A percentile compares a stretch with the other conserved stretches of the same genome.
phyloP scores from a whole-genome alignment of 2,329 filamentous ascomycete species.

The Geosmithia morbida region DNA sequence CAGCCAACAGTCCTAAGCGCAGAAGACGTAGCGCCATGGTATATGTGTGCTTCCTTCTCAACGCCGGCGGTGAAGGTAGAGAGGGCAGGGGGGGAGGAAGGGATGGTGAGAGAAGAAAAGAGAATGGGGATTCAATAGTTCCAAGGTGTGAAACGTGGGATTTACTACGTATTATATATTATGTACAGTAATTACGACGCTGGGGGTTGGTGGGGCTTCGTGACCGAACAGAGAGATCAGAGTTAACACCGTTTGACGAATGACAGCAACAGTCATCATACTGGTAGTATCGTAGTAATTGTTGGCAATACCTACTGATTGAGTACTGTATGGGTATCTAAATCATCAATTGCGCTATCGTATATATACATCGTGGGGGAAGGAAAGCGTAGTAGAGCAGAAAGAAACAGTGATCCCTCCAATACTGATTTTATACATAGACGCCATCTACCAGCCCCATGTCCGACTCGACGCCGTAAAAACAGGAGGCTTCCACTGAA shows the following conservation, averaged over 20 bases:
- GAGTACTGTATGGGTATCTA: too few species aligned
- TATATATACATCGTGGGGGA: neutral
- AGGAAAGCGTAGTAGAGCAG: neutral
- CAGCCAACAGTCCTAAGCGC: neutral
- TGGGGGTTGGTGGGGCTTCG: neutral
- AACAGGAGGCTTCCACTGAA: slow-evolving; percentile 93
- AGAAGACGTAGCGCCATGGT: neutral
- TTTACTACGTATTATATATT: too few species aligned
- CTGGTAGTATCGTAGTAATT: too few species aligned
- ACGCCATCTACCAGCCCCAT: slow-evolving; percentile 67
- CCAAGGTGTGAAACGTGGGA: neutral
- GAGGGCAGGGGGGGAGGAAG: neutral
- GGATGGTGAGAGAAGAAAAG: neutral
- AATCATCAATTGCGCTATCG: too few species aligned
- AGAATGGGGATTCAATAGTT: neutral
- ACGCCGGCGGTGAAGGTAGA: neutral
- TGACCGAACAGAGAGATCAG: neutral
- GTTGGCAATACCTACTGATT: too few species aligned
- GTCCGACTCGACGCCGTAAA: slow-evolving; percentile 83
- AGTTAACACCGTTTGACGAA: too few species aligned
- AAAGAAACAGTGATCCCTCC: neutral
- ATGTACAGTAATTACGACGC: too few species aligned
- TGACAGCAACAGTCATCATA: too few species aligned
- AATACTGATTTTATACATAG: neutral
- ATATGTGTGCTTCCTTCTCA: neutral